phyloP scores from a whole-genome alignment of 306 rosid species.

The Inga leiocalycina region DNA sequence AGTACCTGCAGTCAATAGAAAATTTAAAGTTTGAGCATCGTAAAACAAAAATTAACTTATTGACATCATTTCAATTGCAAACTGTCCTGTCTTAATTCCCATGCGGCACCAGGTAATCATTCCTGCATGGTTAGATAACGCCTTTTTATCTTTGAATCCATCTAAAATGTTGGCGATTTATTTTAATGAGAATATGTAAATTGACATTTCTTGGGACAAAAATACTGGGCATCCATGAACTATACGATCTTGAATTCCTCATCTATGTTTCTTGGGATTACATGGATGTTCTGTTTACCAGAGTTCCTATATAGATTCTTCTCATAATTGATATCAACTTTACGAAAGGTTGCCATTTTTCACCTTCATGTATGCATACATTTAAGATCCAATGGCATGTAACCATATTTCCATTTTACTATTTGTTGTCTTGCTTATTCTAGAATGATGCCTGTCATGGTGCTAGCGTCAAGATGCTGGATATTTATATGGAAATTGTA shows the following conservation, averaged over 20 bases:
- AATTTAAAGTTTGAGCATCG: neutral
- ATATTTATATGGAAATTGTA: neutral
- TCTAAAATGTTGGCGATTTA: neutral
- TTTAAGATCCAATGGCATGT: conserved; percentile 15
- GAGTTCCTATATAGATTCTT: conserved; percentile 12
- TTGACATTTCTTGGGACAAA: neutral
- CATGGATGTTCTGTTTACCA: neutral
- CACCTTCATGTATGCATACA: conserved; percentile 25
- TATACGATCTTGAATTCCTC: neutral
- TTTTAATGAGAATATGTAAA: neutral
- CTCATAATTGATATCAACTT: conserved; percentile 23
- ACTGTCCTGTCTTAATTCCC: neutral
- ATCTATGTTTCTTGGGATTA: neutral
- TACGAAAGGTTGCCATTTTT: conserved; percentile 18
- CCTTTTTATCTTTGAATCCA: neutral
- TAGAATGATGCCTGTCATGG: conserved; percentile 22
- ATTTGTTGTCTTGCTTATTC: conserved; percentile 1
- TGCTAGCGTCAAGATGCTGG: conserved; percentile 10
- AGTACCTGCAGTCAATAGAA: neutral
- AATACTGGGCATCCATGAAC: neutral
- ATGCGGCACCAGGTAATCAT: neutral
- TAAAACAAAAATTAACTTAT: neutral
- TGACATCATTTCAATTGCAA: neutral
- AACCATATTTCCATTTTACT: conserved; percentile 18
- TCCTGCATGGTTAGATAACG: neutral